Evolutionary conservation across 1,284 basidiomycete genomes (phyloP).

Genomic region (Rhodotorula mucilaginosa): DNA sequence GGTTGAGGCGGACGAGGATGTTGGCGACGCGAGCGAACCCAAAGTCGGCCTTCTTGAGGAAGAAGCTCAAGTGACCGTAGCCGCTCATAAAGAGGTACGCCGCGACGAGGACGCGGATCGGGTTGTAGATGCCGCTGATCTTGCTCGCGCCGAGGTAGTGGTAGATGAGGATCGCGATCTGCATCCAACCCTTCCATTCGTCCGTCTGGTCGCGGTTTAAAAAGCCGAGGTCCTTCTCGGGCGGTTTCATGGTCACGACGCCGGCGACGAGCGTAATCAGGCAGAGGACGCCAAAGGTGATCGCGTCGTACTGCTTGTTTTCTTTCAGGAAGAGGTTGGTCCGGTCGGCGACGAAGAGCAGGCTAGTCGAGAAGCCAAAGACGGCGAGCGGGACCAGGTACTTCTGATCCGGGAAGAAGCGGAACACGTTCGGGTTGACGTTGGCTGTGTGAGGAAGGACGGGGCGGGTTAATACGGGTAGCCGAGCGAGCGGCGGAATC

Average conservation of each 20-base stretch:
- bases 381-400: slow-evolving; percentile 55
- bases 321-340: slow-evolving; percentile 81
- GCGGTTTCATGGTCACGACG: slow-evolving; percentile 63
- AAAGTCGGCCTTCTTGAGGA: slow-evolving; percentile 81
- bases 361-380: slow-evolving; percentile 63
- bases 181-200: slow-evolving; percentile 90
- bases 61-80: slow-evolving; percentile 56
- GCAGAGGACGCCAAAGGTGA: slow-evolving; percentile 64
- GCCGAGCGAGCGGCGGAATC: neutral
- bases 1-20: slow-evolving; percentile 76
- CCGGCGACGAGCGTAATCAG: slow-evolving; percentile 61
- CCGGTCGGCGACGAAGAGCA: slow-evolving; percentile 75
- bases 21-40: slow-evolving; percentile 66
- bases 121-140: slow-evolving; percentile 84
- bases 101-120: slow-evolving; percentile 79
- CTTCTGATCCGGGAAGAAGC: slow-evolving; percentile 51
- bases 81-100: slow-evolving; percentile 71
- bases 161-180: slow-evolving; percentile 81
- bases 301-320: slow-evolving; percentile 73
- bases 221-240: slow-evolving; percentile 76
- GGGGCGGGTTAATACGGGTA: slow-evolving; percentile 5
- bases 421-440: slow-evolving; percentile 45
- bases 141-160: slow-evolving; percentile 84
- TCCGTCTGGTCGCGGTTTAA: slow-evolving; percentile 86
- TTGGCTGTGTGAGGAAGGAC: slow-evolving; percentile 33